Conservation (phyloP, 345 rosid species). For the Rhizophora apiculata region DNA sequence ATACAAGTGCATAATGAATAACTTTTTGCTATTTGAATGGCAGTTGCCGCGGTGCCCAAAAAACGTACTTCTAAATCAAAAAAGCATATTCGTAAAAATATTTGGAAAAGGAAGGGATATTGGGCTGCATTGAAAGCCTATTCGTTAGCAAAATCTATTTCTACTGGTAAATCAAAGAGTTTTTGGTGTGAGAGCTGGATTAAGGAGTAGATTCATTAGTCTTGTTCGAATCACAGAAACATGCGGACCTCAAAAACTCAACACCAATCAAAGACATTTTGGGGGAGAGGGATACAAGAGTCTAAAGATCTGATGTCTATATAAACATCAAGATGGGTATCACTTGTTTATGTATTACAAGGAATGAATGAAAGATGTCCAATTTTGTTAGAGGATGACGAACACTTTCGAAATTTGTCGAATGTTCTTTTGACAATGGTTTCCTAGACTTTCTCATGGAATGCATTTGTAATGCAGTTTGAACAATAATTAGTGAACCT, state of each 20-base stretch:
- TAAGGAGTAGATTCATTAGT: slow-evolving; percentile 8
- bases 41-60: slow-evolving; percentile 20
- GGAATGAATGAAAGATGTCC: not conserved
- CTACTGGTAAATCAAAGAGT: slow-evolving; percentile 15
- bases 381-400: not conserved
- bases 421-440: not conserved
- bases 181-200: slow-evolving; percentile 1
- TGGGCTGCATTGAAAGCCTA: slow-evolving; percentile 14
- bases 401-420: not conserved
- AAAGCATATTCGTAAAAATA: slow-evolving; percentile 19
- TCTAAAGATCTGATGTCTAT: not conserved
- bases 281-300: not conserved
- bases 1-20: not conserved
- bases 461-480: not conserved
- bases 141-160: slow-evolving; percentile 19
- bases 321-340: not conserved
- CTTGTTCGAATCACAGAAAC: not conserved
- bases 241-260: not conserved
- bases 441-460: not conserved
- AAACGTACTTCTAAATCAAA: slow-evolving; percentile 15
- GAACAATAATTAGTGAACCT: too few species aligned
- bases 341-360: slow-evolving; percentile 2
- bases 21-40: slow-evolving; percentile 8
- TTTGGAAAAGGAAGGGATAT: slow-evolving; percentile 21
- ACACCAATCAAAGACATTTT: not conserved